Base-by-base conservation (phyloP, 148 eudicot genomes). In the Chenopodium suecicum region DNA sequence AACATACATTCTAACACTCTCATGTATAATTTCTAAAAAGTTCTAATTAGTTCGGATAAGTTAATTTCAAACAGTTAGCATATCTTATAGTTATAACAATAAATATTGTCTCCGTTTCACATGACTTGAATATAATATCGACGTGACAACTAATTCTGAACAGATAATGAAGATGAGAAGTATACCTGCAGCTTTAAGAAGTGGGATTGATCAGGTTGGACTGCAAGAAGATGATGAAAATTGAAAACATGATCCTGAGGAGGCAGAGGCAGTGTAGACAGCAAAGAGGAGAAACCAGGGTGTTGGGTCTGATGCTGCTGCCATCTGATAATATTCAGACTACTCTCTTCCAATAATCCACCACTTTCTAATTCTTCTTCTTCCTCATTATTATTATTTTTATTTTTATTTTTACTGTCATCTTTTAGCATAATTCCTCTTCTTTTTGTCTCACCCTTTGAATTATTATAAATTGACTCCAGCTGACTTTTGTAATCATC, bases 241-340 rank as follows among this genome's bases (percentile, higher is more conserved):
- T 70, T 52, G 14, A 62, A 25, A 64, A 20, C 44, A 56, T 52
- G 75, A 78, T 78, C 70, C 10, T 82, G 77, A 64, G 78, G 63
- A 64, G 78, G 63, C 63, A 31, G 82, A 34, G 78, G 63, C 63
- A 31, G 82, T 48, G 4, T 23, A 10, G 16, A 22, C 66, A 34
- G 75, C n/a, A 4, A 56, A 1, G 62, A 56, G 7, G 62, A 5
- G 62, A 56, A 56, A 13, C 22, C 62, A 56, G 62, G 62, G 22
- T 56, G 62, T 56, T 56, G 62, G 62, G 62, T 50, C 13, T 76
- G 84, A 12, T 72, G 83, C 7, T 84, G 76, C 9, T 80, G 86
- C 83, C 76, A 80, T 79, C 86, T 84, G 77, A 83, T 83, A 60
- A 83, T 20, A 79, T 52, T 79, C 60, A 84, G 73, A 62, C 80